phyloP scores from a whole-genome alignment of 2,329 filamentous ascomycete species.

The Colletotrichum abscissum region DNA sequence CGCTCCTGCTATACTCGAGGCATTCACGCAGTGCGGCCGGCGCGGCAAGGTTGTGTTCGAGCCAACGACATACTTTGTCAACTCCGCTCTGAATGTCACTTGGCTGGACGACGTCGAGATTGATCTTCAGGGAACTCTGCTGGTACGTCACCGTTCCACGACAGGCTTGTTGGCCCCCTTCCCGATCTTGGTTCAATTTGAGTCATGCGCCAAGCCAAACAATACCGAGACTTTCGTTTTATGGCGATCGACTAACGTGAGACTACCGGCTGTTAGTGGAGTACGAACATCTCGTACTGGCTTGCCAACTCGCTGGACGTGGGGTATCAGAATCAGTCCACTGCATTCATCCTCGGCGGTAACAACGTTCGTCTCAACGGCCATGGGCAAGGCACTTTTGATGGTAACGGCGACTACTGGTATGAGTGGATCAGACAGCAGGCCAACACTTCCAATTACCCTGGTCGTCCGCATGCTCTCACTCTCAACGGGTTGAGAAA shows the following conservation, averaged over 20 bases:
- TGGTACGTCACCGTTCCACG: not conserved
- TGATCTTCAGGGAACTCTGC: constrained; percentile 9
- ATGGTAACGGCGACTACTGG: constrained; percentile 65
- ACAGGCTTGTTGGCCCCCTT: not conserved
- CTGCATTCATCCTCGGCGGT: constrained; percentile 60
- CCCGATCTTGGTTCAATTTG: not conserved
- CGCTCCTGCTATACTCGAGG: constrained; percentile 43
- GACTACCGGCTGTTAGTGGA: constrained; percentile 41
- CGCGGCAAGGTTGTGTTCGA: constrained; percentile 45
- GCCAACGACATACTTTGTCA: constrained; percentile 46
- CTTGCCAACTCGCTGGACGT: constrained; percentile 54
- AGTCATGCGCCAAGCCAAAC: not conserved
- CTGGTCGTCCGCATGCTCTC: constrained; percentile 60
- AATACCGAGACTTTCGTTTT: not conserved
- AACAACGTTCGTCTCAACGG: constrained; percentile 56
- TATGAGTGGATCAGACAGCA: constrained; percentile 53
- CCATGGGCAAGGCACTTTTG: constrained; percentile 56
- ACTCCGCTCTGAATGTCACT: constrained; percentile 21
- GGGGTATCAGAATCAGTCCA: constrained; percentile 59
- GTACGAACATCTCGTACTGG: constrained; percentile 57
- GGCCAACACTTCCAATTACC: constrained; percentile 47
- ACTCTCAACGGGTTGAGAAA: constrained; percentile 58
- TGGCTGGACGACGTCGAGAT: constrained; percentile 21
- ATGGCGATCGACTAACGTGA: not conserved
- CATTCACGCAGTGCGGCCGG: constrained; percentile 44